Evolutionary conservation across 2,329 filamentous ascomycete species (phyloP).

Genomic region (Cytospora piceae): DNA sequence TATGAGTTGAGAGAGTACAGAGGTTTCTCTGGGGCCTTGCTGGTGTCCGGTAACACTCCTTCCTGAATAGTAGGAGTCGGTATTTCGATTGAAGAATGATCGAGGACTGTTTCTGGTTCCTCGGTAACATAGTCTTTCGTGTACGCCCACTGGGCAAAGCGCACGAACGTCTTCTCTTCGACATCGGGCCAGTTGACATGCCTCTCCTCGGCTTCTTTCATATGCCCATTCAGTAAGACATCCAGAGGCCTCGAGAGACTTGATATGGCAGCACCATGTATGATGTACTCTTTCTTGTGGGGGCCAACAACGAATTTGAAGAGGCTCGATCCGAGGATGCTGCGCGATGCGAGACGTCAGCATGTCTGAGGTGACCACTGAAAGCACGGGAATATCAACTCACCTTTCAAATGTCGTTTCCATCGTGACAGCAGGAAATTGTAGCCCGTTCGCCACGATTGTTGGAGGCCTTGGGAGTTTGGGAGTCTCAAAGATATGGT

Average conservation of each 20-base stretch:
- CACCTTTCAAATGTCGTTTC: not conserved
- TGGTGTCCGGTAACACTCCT: too few relatives aligned
- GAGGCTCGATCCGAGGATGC: slow-evolving; percentile 18
- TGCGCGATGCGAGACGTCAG: not conserved
- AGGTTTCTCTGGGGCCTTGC: not conserved
- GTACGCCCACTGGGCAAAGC: slow-evolving; percentile 31
- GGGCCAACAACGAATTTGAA: slow-evolving; percentile 21
- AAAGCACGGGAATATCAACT: too few relatives aligned
- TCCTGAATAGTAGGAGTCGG: too few relatives aligned
- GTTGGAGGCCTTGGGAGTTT: too few relatives aligned
- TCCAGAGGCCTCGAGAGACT: slow-evolving; percentile 25
- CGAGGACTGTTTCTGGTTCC: slow-evolving; percentile 20
- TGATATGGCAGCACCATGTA: slow-evolving; percentile 15
- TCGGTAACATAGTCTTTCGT: slow-evolving; percentile 20
- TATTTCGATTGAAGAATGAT: not conserved
- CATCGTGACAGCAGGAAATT: not conserved
- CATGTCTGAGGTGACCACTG: too few relatives aligned
- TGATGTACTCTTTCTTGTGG: slow-evolving; percentile 3
- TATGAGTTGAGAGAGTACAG: not conserved
- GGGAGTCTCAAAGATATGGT: too few relatives aligned
- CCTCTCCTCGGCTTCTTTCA: slow-evolving; percentile 27
- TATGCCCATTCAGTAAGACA: slow-evolving; percentile 23
- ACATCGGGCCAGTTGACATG: slow-evolving; percentile 30
- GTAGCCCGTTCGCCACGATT: too few relatives aligned
- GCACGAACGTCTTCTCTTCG: slow-evolving; percentile 29